Conservation (phyloP, 805 yeast species). For the Pichia kluyveri region DNA sequence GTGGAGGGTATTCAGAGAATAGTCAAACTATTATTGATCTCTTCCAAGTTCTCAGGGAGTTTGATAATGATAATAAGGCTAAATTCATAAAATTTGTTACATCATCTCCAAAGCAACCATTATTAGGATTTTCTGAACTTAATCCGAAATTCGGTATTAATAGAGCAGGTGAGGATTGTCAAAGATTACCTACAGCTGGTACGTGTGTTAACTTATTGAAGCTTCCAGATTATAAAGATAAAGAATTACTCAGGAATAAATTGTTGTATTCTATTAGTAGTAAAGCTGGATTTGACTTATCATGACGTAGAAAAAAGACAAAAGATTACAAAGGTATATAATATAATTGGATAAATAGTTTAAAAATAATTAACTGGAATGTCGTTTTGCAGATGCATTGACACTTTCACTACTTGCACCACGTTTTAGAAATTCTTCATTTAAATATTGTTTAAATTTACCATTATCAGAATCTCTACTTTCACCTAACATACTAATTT, state of each 20-base stretch:
- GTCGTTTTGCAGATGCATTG: background rate
- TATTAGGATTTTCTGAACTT: conserved; percentile 71
- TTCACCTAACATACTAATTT: conserved; percentile 17
- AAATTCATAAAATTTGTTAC: conserved; percentile 81
- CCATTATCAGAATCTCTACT: conserved; percentile 1
- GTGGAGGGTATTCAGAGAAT: conserved; percentile 42
- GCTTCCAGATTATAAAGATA: conserved; percentile 72
- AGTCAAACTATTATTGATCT: conserved; percentile 57
- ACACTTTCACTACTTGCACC: background rate
- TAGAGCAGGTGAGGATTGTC: conserved; percentile 45
- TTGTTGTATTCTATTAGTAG: conserved; percentile 70
- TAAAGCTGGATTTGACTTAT: conserved; percentile 82
- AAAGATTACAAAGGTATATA: background rate
- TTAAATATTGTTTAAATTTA: conserved; percentile 5
- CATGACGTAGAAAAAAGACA: conserved; percentile 24
- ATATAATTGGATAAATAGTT: no score
- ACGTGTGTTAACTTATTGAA: conserved; percentile 87
- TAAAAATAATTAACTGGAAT: background rate
- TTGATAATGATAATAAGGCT: conserved; percentile 51
- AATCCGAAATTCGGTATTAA: conserved; percentile 76
- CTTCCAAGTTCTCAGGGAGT: conserved; percentile 70
- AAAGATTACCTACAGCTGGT: conserved; percentile 79
- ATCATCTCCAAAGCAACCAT: conserved; percentile 84
- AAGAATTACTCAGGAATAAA: conserved; percentile 47
- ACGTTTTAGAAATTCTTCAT: conserved; percentile 5